Evolutionary conservation across 306 rosid genomes (phyloP).

Genomic region (Casuarina equisetifolia): DNA sequence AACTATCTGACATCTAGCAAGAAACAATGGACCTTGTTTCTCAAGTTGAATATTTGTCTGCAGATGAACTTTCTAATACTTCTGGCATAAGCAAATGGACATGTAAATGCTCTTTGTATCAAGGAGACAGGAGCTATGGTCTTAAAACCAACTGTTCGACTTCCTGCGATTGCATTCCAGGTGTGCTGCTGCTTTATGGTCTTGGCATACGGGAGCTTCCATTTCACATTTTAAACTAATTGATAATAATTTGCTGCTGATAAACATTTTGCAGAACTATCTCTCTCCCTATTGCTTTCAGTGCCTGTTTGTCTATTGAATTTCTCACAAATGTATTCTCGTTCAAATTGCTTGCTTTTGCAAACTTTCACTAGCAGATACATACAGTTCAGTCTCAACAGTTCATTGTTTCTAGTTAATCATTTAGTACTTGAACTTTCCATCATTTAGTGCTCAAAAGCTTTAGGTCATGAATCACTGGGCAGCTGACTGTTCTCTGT

Average conservation of each 20-base stretch:
- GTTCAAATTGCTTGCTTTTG: neutral
- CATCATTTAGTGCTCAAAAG: neutral
- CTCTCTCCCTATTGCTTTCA: neutral
- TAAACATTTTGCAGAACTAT: neutral
- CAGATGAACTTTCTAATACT: conserved; percentile 51
- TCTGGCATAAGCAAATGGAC: conserved; percentile 63
- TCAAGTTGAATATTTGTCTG: conserved; percentile 29
- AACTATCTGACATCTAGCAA: conserved; percentile 2
- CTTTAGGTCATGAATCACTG: conserved; percentile 13
- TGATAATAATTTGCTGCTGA: neutral
- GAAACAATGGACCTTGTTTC: conserved; percentile 17
- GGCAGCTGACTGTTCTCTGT: conserved; percentile 8
- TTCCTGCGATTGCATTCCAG: conserved; percentile 81
- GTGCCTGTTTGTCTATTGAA: neutral
- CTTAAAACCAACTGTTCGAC: conserved; percentile 70
- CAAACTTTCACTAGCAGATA: neutral
- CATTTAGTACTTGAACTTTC: neutral
- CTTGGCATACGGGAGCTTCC: conserved; percentile 24
- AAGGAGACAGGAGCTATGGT: conserved; percentile 44
- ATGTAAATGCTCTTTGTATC: conserved; percentile 64
- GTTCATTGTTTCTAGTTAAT: neutral
- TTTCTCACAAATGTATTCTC: neutral
- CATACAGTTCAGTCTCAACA: neutral
- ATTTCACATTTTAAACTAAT: neutral
- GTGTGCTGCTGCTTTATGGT: conserved; percentile 48